Evolutionary conservation across 495 filamentous ascomycete genomes (phyloP), one percentile per base, ranked within the genome.

Genomic region (Pseudevernia furfuracea): DNA sequence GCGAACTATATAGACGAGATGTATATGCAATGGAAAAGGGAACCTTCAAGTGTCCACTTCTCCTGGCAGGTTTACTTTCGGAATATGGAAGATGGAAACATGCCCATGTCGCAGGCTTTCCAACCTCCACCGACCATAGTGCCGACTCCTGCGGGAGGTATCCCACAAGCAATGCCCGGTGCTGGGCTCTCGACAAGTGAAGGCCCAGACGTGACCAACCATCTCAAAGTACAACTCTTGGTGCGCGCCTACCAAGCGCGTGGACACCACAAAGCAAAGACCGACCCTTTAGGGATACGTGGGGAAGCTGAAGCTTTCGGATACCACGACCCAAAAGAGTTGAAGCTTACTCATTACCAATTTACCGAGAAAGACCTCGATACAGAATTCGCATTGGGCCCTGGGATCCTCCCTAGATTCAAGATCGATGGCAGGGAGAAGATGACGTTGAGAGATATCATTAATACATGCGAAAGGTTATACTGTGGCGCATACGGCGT

Each of bases 1-100:
- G 94, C 94, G 75, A 97, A 96, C 79, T 98, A 98, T 77, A 88
- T 98, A 75, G 94, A 98, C 76, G 94, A 96, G 83, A 98, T 98
- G 94, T 98, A 98, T 77, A 76, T 98, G 77, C 84, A 89, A 70
- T 98, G 94, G 94, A 96, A 93, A 79, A 82, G 88, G 66, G 91
- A 98, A 71, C 91, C 95, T 25, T 83, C 85, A 68, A 95, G 89
- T 76, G 94, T 98, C 53, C 94, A 98, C 78, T 82, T 96, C 71
- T 98, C 94, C 74, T 98, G 94, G 94, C 94, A 97, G 80, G 88
- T 93, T 68, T 98, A 98, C 85, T 98, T 98, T 84, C 87, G 85
- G 74, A 98, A 98, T 78, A 96, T 98, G 91, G 94, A 98, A 79
- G 87, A 85, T 64, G 94, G 95, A 75, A 90, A 93, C 69, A 97